Conservation (phyloP, 805 yeast species). For the Priceomyces fermenticarens region DNA sequence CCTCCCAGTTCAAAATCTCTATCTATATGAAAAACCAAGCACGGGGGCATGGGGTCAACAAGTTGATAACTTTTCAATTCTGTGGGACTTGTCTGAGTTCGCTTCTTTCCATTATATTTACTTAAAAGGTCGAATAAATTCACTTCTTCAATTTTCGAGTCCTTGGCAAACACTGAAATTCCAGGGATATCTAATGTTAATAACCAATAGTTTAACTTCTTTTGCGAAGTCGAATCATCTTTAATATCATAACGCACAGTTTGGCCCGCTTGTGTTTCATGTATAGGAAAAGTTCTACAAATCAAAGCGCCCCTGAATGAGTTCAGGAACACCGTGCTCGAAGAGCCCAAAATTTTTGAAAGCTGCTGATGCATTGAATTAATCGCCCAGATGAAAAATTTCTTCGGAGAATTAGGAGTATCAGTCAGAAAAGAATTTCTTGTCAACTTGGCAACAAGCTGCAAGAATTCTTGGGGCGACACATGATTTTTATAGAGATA, state of each 20-base stretch:
- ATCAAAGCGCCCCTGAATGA: conserved; percentile 54
- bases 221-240: background rate
- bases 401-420: conserved; percentile 49
- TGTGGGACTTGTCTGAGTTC: conserved; percentile 29
- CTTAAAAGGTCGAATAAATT: conserved; percentile 41
- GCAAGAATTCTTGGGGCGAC: conserved; percentile 65
- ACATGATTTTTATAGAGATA: conserved; percentile 57
- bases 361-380: conserved; percentile 38
- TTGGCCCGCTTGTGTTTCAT: conserved; percentile 10
- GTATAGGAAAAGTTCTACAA: conserved; percentile 16
- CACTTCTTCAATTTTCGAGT: conserved; percentile 49
- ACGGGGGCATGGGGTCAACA: conserved; percentile 45
- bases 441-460: conserved; percentile 43
- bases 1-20: conserved; percentile 29
- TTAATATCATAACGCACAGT: conserved; percentile 23
- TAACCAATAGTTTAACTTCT: conserved; percentile 41
- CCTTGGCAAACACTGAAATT: conserved; percentile 5
- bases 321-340: conserved; percentile 23
- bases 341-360: conserved; percentile 5
- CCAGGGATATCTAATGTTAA: conserved; percentile 58
- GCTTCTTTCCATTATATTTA: conserved; percentile 32
- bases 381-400: conserved; percentile 58
- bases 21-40: conserved; percentile 54
- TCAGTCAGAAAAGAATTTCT: conserved; percentile 40
- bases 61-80: conserved; percentile 38